These are phyloP conservation scores for Uronychia setigera DNA, from an alignment of 73 alveolate species.

Conservation along the genomic window DNA sequence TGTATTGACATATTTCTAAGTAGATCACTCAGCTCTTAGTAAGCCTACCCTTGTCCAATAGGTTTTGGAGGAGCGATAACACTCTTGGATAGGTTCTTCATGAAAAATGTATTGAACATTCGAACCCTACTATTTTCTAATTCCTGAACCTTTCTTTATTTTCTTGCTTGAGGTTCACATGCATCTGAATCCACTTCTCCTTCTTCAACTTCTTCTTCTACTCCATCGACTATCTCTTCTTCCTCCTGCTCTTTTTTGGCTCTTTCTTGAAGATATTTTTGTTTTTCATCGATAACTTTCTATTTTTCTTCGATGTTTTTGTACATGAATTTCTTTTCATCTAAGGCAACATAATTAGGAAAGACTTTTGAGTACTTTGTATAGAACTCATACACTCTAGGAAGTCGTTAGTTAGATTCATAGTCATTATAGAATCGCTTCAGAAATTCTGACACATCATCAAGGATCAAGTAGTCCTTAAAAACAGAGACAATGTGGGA, in stretches of 20 bases:
- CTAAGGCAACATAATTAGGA: slow-evolving; percentile 69
- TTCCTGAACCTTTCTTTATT: no score
- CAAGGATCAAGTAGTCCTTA: slow-evolving; percentile 63
- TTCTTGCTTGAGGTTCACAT: no score
- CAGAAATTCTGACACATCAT: slow-evolving; percentile 70
- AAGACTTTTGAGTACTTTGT: slow-evolving; percentile 74
- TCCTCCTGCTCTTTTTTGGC: background rate
- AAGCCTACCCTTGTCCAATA: background rate
- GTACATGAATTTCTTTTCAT: slow-evolving; percentile 67
- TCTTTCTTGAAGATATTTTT: slow-evolving; percentile 25
- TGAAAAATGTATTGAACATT: background rate
- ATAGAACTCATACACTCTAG: slow-evolving; percentile 63
- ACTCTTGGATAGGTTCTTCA: background rate
- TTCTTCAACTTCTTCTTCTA: background rate
- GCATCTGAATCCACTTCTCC: background rate
- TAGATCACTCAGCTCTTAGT: background rate
- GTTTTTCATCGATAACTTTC: slow-evolving; percentile 61
- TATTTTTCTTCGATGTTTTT: slow-evolving; percentile 72
- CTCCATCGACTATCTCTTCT: background rate
- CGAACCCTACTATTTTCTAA: background rate
- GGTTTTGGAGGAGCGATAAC: background rate
- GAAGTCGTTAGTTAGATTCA: slow-evolving; percentile 44
- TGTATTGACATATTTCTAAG: no score
- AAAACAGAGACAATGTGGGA: slow-evolving; percentile 19
- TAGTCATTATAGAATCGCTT: slow-evolving; percentile 52